A percentile compares a stretch with the other conserved stretches of the same genome.
Evolutionary conservation across 192 early-diverging fungal species (phyloP).

Genomic region (Gryganskiella cystojenkinii): DNA sequence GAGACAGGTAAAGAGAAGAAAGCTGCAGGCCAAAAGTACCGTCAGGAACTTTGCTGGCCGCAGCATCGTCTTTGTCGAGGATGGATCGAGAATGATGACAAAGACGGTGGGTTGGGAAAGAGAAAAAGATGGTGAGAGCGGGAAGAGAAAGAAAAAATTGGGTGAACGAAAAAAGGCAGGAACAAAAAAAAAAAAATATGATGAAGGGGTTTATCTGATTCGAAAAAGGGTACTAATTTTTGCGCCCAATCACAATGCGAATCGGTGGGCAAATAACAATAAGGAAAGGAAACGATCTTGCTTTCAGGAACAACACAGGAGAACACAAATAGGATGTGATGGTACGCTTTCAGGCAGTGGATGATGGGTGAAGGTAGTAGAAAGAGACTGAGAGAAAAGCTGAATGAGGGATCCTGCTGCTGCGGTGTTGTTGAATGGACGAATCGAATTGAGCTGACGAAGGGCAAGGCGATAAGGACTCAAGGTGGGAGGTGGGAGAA

Average conservation of each 20-base stretch:
- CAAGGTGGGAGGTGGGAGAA: too few species aligned
- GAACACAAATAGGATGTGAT: too few species aligned
- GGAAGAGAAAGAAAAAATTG: background rate
- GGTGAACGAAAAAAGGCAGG: background rate
- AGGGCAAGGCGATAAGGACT: too few species aligned
- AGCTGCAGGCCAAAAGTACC: slow-evolving; percentile 16
- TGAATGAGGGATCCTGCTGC: too few species aligned
- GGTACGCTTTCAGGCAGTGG: too few species aligned
- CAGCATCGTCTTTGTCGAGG: slow-evolving; percentile 16
- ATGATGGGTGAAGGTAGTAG: too few species aligned
- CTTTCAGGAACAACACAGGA: background rate
- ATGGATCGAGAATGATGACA: background rate
- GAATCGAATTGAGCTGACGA: too few species aligned
- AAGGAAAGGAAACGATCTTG: background rate
- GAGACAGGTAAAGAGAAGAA: slow-evolving; percentile 29
- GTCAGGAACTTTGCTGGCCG: slow-evolving; percentile 32
- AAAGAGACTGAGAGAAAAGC: too few species aligned
- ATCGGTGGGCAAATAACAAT: background rate
- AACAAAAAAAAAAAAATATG: background rate
- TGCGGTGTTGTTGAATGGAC: too few species aligned
- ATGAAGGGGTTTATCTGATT: too few species aligned
- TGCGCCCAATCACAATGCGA: background rate
- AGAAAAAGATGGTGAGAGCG: background rate
- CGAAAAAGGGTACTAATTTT: too few species aligned
- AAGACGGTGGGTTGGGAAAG: background rate